A percentile compares a stretch with the other conserved stretches of the same genome.
Conservation (phyloP, 805 yeast species). For the Saccharomycopsis microspora region DNA sequence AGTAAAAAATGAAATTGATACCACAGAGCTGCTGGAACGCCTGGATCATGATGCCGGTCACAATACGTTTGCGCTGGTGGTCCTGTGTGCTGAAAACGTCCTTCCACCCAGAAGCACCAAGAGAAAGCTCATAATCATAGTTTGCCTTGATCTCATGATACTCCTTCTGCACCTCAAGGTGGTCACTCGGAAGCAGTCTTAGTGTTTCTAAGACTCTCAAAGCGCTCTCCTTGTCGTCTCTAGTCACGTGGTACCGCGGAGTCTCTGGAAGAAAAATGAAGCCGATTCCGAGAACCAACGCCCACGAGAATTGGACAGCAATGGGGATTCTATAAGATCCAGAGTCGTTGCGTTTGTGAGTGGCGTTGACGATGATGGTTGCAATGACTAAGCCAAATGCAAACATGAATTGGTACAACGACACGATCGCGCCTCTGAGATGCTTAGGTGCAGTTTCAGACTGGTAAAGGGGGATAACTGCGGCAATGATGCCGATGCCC, state of each 20-base stretch:
- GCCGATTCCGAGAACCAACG: conserved; percentile 48
- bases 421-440: conserved; percentile 69
- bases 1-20: conserved; percentile 62
- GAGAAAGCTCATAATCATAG: conserved; percentile 31
- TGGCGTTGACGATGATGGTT: conserved; percentile 59
- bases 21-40: conserved; percentile 61
- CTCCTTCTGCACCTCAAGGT: conserved; percentile 33
- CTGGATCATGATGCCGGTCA: conserved; percentile 33
- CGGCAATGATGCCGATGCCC: conserved; percentile 65
- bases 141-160: conserved; percentile 38
- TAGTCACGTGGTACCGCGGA: conserved; percentile 59
- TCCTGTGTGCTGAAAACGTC: conserved; percentile 26
- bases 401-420: conserved; percentile 62
- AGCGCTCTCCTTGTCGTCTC: conserved; percentile 46
- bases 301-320: conserved; percentile 63
- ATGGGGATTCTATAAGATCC: conserved; percentile 68
- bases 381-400: conserved; percentile 69
- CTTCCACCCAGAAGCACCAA: conserved; percentile 19
- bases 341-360: conserved; percentile 37
- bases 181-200: conserved; percentile 35
- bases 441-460: conserved; percentile 73
- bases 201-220: conserved; percentile 41
- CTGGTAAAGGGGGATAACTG: conserved; percentile 65
- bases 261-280: conserved; percentile 64
- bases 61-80: conserved; percentile 32